Conservation (phyloP, 202 grass and related monocot genomes). For the Carex arenaria region DNA sequence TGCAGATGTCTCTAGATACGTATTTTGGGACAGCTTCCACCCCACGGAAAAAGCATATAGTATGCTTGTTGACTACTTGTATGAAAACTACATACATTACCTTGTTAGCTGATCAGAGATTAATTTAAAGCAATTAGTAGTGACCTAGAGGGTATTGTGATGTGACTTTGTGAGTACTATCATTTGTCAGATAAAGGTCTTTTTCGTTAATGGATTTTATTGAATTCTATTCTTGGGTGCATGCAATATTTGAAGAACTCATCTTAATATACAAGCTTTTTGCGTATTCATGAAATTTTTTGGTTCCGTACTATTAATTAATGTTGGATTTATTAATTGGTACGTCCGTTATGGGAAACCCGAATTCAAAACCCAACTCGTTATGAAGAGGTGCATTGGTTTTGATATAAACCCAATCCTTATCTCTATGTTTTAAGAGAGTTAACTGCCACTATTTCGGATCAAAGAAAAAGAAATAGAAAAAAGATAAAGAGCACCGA, state of each 20-base stretch:
- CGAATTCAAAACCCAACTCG: no score
- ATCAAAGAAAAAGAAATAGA: no score
- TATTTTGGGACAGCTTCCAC: slow-evolving; percentile 94
- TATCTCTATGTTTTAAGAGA: no score
- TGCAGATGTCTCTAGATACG: slow-evolving; percentile 29
- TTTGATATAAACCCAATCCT: no score
- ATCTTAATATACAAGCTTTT: background rate
- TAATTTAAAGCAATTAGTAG: background rate
- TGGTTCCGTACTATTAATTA: background rate
- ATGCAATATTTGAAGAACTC: background rate
- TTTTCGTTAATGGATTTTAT: background rate
- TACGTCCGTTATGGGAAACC: no score
- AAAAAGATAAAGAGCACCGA: no score
- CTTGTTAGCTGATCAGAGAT: slow-evolving; percentile 14
- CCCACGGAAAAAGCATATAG: slow-evolving; percentile 72
- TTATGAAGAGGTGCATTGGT: no score
- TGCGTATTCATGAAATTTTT: background rate
- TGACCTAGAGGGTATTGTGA: background rate
- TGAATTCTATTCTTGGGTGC: background rate
- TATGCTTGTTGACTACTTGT: slow-evolving; percentile 54
- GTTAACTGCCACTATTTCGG: no score
- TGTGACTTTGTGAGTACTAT: background rate
- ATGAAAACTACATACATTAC: slow-evolving; percentile 43
- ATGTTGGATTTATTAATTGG: no score
- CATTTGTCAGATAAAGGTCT: background rate